phyloP scores from a whole-genome alignment of 2,329 filamentous ascomycete genomes.

The Chrysoporthe puriensis region DNA sequence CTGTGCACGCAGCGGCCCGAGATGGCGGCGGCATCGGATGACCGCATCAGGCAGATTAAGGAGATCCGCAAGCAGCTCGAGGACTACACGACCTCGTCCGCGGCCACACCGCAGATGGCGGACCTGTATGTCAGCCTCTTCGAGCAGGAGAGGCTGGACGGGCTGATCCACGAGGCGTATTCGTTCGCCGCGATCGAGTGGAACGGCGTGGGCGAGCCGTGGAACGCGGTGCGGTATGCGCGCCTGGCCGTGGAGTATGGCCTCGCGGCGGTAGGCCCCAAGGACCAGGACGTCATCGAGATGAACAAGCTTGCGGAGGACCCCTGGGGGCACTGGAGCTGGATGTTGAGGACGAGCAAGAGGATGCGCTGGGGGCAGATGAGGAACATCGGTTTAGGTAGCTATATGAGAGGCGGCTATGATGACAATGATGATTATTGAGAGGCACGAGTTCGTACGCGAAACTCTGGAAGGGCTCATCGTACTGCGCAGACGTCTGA shows the following conservation, averaged over 20 bases:
- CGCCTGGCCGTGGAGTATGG: conserved; percentile 43
- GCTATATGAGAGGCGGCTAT: conserved; percentile 8
- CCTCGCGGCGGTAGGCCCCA: conserved; percentile 37
- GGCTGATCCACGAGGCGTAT: conserved; percentile 41
- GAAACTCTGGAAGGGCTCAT: not conserved
- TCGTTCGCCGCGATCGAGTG: conserved; percentile 44
- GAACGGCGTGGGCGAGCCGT: conserved; percentile 44
- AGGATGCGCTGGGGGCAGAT: conserved; percentile 38
- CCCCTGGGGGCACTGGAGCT: conserved; percentile 46
- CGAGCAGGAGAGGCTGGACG: conserved; percentile 45
- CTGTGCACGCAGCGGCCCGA: conserved; percentile 39
- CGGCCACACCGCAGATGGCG: conserved; percentile 43
- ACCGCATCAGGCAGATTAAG: conserved; percentile 42
- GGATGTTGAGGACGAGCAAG: conserved; percentile 41
- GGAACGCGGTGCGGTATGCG: conserved; percentile 44
- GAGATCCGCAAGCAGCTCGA: conserved; percentile 37
- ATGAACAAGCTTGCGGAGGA: conserved; percentile 41
- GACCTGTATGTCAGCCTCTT: conserved; percentile 45
- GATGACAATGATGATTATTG: conserved; percentile 1
- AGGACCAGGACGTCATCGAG: conserved; percentile 39
- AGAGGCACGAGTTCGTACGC: not conserved
- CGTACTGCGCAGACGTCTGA: no score
- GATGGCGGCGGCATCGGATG: conserved; percentile 41
- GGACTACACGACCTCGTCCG: conserved; percentile 37
- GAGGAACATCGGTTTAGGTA: not conserved